Conservation (phyloP, 2,329 filamentous ascomycete genomes). For the Alternaria brassicicola region DNA sequence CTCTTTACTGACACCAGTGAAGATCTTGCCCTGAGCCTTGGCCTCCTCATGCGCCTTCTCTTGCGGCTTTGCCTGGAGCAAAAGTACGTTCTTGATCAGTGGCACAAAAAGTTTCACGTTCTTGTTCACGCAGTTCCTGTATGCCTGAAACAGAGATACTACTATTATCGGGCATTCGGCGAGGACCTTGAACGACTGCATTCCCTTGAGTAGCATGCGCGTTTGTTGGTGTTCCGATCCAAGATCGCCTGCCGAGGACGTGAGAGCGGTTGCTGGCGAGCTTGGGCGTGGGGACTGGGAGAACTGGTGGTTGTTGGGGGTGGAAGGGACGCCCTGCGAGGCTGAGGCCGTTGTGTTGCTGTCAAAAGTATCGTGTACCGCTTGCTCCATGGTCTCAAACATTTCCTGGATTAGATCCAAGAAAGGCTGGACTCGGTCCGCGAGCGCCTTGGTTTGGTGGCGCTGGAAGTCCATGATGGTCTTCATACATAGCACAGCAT, state of each 20-base stretch:
- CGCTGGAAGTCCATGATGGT: conserved; percentile 96
- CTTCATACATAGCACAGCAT: conserved; percentile 97
- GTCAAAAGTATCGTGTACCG: conserved; percentile 95
- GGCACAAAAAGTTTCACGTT: conserved; percentile 95
- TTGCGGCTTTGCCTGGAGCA: conserved; percentile 90
- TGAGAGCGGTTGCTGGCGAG: conserved; percentile 84
- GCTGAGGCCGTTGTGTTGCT: conserved; percentile 65
- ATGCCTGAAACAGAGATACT: conserved; percentile 95
- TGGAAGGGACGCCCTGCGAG: conserved; percentile 66
- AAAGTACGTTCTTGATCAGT: conserved; percentile 86
- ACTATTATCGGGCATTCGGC: conserved; percentile 99
- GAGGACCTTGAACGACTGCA: conserved; percentile 98
- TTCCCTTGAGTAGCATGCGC: conserved; percentile 83
- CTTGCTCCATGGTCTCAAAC: conserved; percentile 92
- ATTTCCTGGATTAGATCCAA: conserved; percentile 91
- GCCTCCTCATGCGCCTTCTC: conserved; percentile 90
- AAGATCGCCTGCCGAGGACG: conserved; percentile 73
- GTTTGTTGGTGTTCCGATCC: conserved; percentile 82
- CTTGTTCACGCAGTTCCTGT: conserved; percentile 75
- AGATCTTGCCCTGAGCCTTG: conserved; percentile 76
- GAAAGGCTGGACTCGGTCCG: conserved; percentile 85
- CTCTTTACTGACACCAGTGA: conserved; percentile 89
- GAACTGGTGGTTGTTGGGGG: conserved; percentile 65
- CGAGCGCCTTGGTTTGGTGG: conserved; percentile 83
- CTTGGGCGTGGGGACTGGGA: conserved; percentile 89